phyloP scores from a whole-genome alignment of 805 yeast species.

The Candida silvicultrix region DNA sequence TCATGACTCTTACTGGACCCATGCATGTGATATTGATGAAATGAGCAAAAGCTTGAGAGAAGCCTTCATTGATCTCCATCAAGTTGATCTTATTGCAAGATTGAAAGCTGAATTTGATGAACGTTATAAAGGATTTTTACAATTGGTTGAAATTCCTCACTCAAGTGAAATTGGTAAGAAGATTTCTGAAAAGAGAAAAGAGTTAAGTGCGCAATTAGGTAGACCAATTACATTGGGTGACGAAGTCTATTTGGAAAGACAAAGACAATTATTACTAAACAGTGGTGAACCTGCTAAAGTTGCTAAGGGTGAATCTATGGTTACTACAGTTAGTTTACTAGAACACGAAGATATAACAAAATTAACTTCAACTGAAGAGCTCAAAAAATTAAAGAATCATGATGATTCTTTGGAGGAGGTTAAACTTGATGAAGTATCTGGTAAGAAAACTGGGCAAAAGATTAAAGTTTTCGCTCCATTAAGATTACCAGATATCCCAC shows the following conservation, averaged over 20 bases:
- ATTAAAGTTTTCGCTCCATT: constrained; percentile 50
- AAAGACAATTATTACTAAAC: constrained; percentile 47
- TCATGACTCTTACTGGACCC: constrained; percentile 98
- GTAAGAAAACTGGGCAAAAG: constrained; percentile 4
- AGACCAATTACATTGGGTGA: constrained; percentile 57
- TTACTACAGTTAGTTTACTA: constrained; percentile 63
- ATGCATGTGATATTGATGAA: constrained; percentile 71
- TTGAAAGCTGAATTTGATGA: constrained; percentile 74
- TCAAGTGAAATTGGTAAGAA: constrained; percentile 43
- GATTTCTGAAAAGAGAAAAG: constrained; percentile 42
- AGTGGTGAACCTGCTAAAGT: constrained; percentile 45
- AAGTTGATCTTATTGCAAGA: constrained; percentile 61
- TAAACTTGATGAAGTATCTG: constrained; percentile 1
- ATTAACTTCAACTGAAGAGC: not conserved
- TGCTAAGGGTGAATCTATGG: constrained; percentile 46
- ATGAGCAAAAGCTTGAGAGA: constrained; percentile 72
- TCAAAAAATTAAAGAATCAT: not conserved
- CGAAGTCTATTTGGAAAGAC: constrained; percentile 66
- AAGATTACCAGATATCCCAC: constrained; percentile 60
- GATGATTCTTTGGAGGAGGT: not conserved
- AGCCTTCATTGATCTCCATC: constrained; percentile 74
- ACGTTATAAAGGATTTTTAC: constrained; percentile 69
- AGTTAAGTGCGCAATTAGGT: constrained; percentile 41
- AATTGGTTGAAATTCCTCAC: constrained; percentile 48
- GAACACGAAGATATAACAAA: constrained; percentile 12